Conservation (phyloP, 768 basidiomycete species). For the Pleurotus citrinopileatus region DNA sequence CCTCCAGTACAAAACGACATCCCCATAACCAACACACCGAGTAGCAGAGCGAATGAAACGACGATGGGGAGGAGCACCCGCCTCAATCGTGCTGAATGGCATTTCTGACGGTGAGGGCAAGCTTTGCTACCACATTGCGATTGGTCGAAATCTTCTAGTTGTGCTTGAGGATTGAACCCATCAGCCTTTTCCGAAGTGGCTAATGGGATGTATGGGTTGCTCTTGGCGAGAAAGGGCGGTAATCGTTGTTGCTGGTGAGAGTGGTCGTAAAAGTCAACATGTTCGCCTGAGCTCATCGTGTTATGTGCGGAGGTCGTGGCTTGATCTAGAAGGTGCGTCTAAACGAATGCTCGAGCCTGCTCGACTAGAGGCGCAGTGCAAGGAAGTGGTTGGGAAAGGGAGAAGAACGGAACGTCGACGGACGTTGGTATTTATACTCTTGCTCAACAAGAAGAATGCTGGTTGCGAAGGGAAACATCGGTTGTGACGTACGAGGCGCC, state of each 20-base stretch:
- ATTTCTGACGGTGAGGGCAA: background rate
- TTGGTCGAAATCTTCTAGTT: background rate
- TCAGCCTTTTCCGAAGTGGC: background rate
- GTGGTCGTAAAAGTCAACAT: constrained; percentile 4
- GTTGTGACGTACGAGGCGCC: too few species aligned
- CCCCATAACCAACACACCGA: background rate
- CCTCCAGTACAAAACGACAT: background rate
- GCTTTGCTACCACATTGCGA: background rate
- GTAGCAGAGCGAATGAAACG: background rate
- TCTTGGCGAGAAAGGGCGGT: background rate
- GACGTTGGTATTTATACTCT: too few species aligned
- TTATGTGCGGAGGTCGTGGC: too few species aligned
- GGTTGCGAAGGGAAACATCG: too few species aligned
- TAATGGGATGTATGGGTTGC: background rate
- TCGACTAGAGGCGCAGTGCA: too few species aligned
- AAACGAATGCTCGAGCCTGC: too few species aligned
- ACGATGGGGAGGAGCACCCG: background rate
- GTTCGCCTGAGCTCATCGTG: too few species aligned
- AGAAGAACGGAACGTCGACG: too few species aligned
- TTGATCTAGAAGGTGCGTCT: too few species aligned
- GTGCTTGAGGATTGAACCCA: background rate
- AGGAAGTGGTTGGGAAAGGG: too few species aligned
- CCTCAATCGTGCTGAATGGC: background rate
- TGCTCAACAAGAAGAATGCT: too few species aligned
- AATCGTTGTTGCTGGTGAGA: background rate